Percentiles rank a stretch among this genome's conserved stretches.
Evolutionary conservation across 805 yeast genomes (phyloP).

Genomic region (Yarrowia sp.): DNA sequence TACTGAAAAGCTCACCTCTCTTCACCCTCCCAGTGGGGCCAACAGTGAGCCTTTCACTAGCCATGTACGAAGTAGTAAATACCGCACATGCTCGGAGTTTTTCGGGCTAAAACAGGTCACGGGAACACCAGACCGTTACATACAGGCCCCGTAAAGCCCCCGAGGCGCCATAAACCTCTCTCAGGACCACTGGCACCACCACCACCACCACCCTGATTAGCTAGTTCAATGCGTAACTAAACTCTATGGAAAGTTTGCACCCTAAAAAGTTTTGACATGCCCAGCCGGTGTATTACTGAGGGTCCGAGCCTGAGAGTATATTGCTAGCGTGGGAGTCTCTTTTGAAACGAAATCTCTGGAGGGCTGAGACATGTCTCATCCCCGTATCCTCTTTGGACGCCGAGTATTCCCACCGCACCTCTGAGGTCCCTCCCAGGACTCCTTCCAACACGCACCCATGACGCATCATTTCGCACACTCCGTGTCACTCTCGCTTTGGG

Average conservation of each 20-base stretch:
- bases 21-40: background rate
- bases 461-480: slow-evolving; percentile 23
- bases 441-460: slow-evolving; percentile 17
- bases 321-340: background rate
- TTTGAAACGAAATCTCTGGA: background rate
- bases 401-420: too few species aligned
- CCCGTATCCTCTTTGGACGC: too few species aligned
- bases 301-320: too few species aligned
- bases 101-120: background rate
- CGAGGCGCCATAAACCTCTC: background rate
- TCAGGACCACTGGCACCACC: background rate
- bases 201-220: background rate
- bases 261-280: slow-evolving; percentile 23
- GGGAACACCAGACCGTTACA: too few species aligned
- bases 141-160: too few species aligned
- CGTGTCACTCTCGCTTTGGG: slow-evolving; percentile 30
- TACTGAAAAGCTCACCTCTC: too few species aligned
- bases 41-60: background rate
- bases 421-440: background rate
- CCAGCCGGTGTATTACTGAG: background rate
- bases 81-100: background rate
- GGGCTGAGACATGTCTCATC: background rate
- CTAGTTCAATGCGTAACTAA: slow-evolving; percentile 16
- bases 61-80: background rate
- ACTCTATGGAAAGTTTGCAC: slow-evolving; percentile 33